Conservation (phyloP, 2,329 filamentous ascomycete genomes). For the Fusarium sp. region DNA sequence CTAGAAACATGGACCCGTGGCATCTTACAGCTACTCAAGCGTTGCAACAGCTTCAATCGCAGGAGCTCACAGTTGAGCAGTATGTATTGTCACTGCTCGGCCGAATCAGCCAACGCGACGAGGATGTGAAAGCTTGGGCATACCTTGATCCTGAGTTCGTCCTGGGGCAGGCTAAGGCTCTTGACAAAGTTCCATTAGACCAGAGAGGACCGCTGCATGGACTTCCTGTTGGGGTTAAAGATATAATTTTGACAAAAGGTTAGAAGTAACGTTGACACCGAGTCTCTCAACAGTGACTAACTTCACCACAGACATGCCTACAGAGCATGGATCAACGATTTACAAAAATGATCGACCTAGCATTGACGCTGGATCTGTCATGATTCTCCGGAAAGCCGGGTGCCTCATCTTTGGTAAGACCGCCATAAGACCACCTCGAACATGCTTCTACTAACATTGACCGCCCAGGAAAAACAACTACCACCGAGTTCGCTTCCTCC, state of each 20-base stretch:
- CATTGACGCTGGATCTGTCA: constrained; percentile 63
- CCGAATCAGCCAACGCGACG: constrained; percentile 57
- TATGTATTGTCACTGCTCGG: constrained; percentile 61
- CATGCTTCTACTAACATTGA: constrained; percentile 61
- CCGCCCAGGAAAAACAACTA: constrained; percentile 53
- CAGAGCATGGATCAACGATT: constrained; percentile 63
- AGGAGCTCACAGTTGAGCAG: constrained; percentile 59
- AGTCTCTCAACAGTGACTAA: neutral
- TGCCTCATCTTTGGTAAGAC: constrained; percentile 61
- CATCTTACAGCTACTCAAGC: constrained; percentile 56
- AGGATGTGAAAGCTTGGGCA: constrained; percentile 62
- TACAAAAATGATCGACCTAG: constrained; percentile 57
- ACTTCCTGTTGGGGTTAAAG: constrained; percentile 67
- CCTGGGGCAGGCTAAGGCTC: constrained; percentile 58
- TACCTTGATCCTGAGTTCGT: constrained; percentile 57
- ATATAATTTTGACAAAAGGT: constrained; percentile 68
- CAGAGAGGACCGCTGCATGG: constrained; percentile 67
- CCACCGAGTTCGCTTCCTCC: constrained; percentile 68
- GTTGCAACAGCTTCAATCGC: constrained; percentile 51
- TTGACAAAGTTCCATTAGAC: constrained; percentile 60
- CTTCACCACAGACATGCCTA: constrained; percentile 61
- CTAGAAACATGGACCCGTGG: constrained; percentile 7
- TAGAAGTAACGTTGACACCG: neutral
- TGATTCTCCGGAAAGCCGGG: constrained; percentile 62
- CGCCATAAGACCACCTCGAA: constrained; percentile 48